phyloP scores from a whole-genome alignment of 331 rosid species.

The Malus hybrid region DNA sequence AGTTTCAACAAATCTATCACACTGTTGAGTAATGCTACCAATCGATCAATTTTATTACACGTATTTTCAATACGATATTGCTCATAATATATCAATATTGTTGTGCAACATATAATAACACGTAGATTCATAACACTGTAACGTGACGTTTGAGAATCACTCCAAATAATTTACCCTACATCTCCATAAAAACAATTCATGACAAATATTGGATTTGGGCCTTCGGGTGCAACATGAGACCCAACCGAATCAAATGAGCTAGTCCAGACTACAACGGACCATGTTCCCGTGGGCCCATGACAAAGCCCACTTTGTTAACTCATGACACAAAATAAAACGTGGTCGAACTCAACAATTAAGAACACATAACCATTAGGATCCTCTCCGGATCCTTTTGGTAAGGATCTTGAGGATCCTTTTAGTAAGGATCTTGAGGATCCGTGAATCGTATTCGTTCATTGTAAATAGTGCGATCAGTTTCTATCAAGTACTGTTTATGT shows the following conservation, averaged over 20 bases:
- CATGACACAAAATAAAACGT: neutral
- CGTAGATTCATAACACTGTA: neutral
- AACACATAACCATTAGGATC: too few species aligned
- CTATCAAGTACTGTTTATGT: too few species aligned
- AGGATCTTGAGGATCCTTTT: accelerated
- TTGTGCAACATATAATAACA: too few species aligned
- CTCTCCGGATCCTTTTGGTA: too few species aligned
- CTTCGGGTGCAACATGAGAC: neutral
- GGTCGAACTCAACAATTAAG: neutral
- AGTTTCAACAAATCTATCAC: accelerated
- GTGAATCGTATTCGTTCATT: accelerated
- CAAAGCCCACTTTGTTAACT: neutral
- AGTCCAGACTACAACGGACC: neutral
- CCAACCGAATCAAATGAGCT: neutral
- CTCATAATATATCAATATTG: neutral
- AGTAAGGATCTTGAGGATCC: accelerated
- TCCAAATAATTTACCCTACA: neutral
- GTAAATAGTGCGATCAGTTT: accelerated
- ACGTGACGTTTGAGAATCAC: neutral
- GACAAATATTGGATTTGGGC: neutral
- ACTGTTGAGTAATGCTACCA: neutral
- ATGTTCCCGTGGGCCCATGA: too few species aligned
- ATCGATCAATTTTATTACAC: accelerated
- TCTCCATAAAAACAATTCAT: too few species aligned
- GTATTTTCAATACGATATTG: accelerated